Evolutionary conservation across 2,329 filamentous ascomycete genomes (phyloP).

Genomic region (Claviceps sp.): DNA sequence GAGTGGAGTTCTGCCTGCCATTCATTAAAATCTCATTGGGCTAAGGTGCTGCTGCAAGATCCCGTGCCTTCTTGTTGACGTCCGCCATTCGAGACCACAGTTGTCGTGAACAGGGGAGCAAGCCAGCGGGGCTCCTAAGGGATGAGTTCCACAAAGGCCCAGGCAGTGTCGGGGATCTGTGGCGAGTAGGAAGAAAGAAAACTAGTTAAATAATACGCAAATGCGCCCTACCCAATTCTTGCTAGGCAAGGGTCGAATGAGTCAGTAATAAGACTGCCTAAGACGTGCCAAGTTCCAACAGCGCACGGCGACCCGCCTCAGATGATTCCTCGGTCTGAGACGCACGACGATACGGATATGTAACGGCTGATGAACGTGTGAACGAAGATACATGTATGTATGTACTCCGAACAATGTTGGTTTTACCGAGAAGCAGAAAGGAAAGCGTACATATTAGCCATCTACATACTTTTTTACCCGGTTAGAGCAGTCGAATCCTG

Average conservation of each 20-base stretch:
- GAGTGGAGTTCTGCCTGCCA: constrained; percentile 1
- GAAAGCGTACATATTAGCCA: no score
- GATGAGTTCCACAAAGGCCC: constrained; percentile 2
- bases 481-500: not conserved
- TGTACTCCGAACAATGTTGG: no score
- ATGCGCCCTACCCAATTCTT: not conserved
- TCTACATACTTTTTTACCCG: no score
- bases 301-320: constrained; percentile 3
- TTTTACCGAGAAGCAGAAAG: no score
- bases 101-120: not conserved
- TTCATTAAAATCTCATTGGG: not conserved
- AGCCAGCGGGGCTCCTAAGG: not conserved
- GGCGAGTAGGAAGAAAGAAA: not conserved
- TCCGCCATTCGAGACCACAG: not conserved
- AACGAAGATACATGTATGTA: no score
- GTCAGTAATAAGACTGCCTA: no score
- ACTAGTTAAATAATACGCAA: no score
- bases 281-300: constrained; percentile 10
- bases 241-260: not conserved
- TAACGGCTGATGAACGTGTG: no score
- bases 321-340: not conserved
- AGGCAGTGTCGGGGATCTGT: not conserved
- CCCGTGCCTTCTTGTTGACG: not conserved
- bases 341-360: not conserved
- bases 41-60: not conserved